Evolutionary conservation across 768 basidiomycete species (phyloP), one percentile per base, ranked within the genome.

Genomic region (Tylopilus vinaceipallidus): DNA sequence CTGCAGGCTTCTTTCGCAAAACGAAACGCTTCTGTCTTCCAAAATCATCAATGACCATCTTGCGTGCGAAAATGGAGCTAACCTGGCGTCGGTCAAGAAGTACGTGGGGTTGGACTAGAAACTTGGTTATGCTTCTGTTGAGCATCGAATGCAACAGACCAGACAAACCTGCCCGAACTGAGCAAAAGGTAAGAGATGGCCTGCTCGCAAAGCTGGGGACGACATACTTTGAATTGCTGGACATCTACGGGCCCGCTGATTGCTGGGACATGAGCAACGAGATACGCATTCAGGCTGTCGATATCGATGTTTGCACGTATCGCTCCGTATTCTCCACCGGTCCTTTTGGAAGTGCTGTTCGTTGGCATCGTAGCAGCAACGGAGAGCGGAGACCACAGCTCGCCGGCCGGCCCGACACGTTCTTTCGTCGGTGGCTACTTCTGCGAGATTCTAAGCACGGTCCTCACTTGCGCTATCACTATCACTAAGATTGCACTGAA

Each of bases 31-130:
- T 74, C 36, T 75, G 73, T 37, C 80, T 88, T 47, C 0, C 3
- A 33, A 5, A n/a, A 30, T 22, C 40, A 24, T 49, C 20, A 33
- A 37, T 42, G 48, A 49, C 14, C 49, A 42, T 35, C 23, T 42
- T 40, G 50, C 30, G 32, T 9, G 22, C 36, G 26, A 48, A 24
- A 40, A 32, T 20, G 42, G 27, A 29, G 12, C 6, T 34, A 68
- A 87, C 87, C 71, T 78, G 16, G 80, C 75, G 70, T 91, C 91
- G 6, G 82, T 89, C 42, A 99, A 69, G 71, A 98, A 89, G 67
- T 98, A 99, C 0, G 95, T 98, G 0, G 95, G 95, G 63, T 99
- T 99, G 8, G 92, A 93, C 90, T 94, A 66, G 5, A 43, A 37
- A 12, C 3, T 35, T 26, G 40, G 30, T n/a, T 26, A 23, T 42